phyloP scores from a whole-genome alignment of 2,329 filamentous ascomycete species.

The Phialemonium atrogriseum region DNA sequence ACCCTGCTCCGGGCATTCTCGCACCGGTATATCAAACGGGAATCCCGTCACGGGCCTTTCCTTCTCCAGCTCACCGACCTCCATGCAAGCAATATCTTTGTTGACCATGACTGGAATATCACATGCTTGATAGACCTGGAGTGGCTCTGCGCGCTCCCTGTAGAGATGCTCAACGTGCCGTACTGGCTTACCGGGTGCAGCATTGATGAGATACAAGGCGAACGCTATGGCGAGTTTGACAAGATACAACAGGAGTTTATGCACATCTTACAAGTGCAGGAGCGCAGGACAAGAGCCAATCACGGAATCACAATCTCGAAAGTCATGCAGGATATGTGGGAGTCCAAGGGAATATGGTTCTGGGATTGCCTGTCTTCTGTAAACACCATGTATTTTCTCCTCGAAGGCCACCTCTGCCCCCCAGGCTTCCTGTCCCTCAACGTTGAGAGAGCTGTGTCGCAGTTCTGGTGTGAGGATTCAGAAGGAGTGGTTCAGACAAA shows the following conservation, averaged over 20 bases:
- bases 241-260: constrained; percentile 9
- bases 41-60: constrained; percentile 14
- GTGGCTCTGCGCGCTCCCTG: constrained; percentile 20
- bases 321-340: constrained; percentile 16
- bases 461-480: too few species aligned
- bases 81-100: constrained; percentile 20
- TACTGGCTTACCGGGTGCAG: constrained; percentile 19
- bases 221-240: constrained; percentile 6
- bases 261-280: constrained; percentile 8
- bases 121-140: constrained; percentile 21
- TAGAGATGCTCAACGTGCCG: constrained; percentile 18
- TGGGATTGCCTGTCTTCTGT: constrained; percentile 17
- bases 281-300: constrained; percentile 4
- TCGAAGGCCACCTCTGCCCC: constrained; percentile 17
- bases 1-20: constrained; percentile 15
- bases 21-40: constrained; percentile 14
- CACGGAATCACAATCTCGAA: constrained; percentile 9
- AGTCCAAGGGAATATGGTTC: constrained; percentile 19
- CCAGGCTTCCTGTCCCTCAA: too few species aligned
- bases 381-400: constrained; percentile 15
- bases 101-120: constrained; percentile 23
- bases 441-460: too few species aligned
- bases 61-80: constrained; percentile 18
- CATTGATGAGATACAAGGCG: constrained; percentile 6
- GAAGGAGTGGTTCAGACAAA: too few species aligned